Evolutionary conservation across 2,329 filamentous ascomycete genomes (phyloP).

Genomic region (Sporothrix mexicana): DNA sequence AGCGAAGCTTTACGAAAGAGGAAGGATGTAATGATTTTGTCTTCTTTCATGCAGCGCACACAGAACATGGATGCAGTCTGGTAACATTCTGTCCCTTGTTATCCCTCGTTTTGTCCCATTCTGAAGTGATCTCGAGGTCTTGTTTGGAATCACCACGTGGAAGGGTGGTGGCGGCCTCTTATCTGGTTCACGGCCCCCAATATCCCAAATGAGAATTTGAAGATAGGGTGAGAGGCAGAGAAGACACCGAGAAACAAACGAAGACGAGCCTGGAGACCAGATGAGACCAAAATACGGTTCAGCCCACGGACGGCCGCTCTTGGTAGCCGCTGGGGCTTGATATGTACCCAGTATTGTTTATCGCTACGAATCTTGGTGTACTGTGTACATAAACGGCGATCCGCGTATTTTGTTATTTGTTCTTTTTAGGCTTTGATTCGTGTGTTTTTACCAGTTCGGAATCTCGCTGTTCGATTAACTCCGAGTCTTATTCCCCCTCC

Average conservation of each 20-base stretch:
- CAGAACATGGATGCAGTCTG: too few relatives aligned
- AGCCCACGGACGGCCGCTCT: not conserved
- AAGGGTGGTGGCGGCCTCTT: not conserved
- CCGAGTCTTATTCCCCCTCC: too few relatives aligned
- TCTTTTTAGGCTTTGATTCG: too few relatives aligned
- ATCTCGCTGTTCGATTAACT: too few relatives aligned
- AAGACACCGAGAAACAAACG: not conserved
- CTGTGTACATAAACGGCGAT: too few relatives aligned
- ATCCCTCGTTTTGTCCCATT: not conserved
- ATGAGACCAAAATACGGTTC: not conserved
- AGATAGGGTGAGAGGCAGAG: not conserved
- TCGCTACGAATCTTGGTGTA: too few relatives aligned
- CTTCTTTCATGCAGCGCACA: too few relatives aligned
- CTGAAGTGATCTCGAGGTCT: not conserved
- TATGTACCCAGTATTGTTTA: too few relatives aligned
- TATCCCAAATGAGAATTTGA: not conserved
- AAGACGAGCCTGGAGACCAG: not conserved
- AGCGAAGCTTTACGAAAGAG: not conserved
- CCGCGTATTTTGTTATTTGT: too few relatives aligned
- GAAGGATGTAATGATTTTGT: not conserved
- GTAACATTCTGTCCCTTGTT: too few relatives aligned
- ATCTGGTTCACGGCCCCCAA: not conserved
- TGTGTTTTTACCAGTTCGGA: too few relatives aligned
- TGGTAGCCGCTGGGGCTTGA: too few relatives aligned
- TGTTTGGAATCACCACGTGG: conserved; percentile 14